A percentile compares a stretch with the other conserved stretches of the same genome.
Evolutionary conservation across 2,329 filamentous ascomycete species (phyloP).

Genomic region (Fusarium pseudonygamai): DNA sequence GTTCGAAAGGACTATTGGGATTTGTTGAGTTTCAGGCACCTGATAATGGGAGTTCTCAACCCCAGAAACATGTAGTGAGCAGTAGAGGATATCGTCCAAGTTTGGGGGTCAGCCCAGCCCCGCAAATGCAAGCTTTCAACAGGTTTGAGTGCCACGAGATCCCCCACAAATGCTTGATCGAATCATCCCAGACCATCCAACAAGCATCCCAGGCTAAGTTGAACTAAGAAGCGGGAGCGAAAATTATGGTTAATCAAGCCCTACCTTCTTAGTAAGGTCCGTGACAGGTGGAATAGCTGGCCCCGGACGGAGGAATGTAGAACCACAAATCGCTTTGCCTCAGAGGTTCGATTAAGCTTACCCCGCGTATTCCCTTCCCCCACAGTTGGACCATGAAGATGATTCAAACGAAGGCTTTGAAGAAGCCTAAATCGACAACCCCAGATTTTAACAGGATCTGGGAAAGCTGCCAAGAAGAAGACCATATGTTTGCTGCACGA

Average conservation of each 20-base stretch:
- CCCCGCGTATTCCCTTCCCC: background rate
- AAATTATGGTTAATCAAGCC: background rate
- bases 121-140: background rate
- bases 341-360: background rate
- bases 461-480: background rate
- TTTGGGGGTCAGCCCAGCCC: background rate
- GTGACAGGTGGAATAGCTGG: background rate
- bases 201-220: background rate
- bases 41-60: no score
- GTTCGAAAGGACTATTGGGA: fast-evolving
- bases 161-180: background rate
- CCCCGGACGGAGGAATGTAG: background rate
- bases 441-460: background rate
- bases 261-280: fast-evolving
- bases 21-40: no score
- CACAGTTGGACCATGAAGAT: background rate
- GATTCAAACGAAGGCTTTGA: background rate
- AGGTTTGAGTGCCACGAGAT: fast-evolving
- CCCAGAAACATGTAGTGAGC: fast-evolving
- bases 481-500: background rate
- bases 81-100: background rate
- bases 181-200: fast-evolving
- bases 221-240: fast-evolving
- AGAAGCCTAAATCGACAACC: background rate
- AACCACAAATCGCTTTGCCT: background rate